Evolutionary conservation across 1,284 basidiomycete species (phyloP).

Genomic region (Tilletia walkeri): DNA sequence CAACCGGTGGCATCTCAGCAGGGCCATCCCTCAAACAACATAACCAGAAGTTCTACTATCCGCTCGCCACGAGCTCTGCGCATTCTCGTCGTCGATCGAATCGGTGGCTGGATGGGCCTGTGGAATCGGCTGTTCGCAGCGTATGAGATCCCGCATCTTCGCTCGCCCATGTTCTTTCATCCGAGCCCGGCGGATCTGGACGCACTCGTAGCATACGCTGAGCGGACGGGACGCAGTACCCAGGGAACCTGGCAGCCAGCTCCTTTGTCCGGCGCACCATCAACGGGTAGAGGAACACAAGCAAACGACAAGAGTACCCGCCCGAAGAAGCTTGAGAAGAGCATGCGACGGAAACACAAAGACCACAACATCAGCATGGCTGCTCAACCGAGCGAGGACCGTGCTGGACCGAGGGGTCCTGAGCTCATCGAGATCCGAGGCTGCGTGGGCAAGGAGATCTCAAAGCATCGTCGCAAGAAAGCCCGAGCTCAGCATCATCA

Average conservation of each 20-base stretch:
- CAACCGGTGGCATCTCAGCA: not conserved
- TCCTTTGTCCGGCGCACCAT: not conserved
- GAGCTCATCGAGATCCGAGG: constrained; percentile 54
- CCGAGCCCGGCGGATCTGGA: constrained; percentile 54
- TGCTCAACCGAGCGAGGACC: too few species aligned
- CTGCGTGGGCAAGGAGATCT: constrained; percentile 55
- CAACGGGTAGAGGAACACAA: not conserved
- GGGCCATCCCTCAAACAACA: too few species aligned
- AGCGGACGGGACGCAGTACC: constrained; percentile 25
- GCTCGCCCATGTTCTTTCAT: constrained; percentile 58
- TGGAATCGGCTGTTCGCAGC: constrained; percentile 40
- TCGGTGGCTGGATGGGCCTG: constrained; percentile 41
- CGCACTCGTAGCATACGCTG: constrained; percentile 51
- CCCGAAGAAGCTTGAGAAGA: not conserved
- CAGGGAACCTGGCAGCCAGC: not conserved
- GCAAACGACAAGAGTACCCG: not conserved
- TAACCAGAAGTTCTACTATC: not conserved
- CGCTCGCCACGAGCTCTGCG: constrained; percentile 4
- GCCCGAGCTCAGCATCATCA: constrained; percentile 7
- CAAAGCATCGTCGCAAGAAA: constrained; percentile 56
- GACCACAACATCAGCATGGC: not conserved
- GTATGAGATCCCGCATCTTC: constrained; percentile 46
- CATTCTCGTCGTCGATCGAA: constrained; percentile 44
- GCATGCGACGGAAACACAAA: not conserved
- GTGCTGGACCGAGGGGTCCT: constrained; percentile 7